Evolutionary conservation across 2,329 filamentous ascomycete genomes (phyloP).

Genomic region (Penicillium sumatraense): DNA sequence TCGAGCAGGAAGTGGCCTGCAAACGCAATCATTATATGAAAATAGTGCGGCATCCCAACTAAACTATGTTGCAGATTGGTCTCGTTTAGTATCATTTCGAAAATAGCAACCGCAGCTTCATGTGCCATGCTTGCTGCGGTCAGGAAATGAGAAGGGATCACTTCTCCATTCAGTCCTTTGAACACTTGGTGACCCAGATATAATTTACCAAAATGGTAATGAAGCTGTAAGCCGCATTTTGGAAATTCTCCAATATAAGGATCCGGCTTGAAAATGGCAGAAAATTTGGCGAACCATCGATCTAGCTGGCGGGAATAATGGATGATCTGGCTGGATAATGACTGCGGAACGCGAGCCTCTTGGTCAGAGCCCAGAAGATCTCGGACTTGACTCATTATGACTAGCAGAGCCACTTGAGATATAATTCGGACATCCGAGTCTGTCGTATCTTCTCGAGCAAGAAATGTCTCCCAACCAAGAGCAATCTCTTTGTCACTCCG

Average conservation of each 20-base stretch:
- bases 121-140: slow-evolving; percentile 33
- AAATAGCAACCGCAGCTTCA: slow-evolving; percentile 41
- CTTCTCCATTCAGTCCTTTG: slow-evolving; percentile 44
- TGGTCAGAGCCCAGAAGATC: slow-evolving; percentile 40
- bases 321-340: slow-evolving; percentile 30
- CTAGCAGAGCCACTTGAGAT: slow-evolving; percentile 40
- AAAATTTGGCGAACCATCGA: slow-evolving; percentile 35
- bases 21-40: slow-evolving; percentile 51
- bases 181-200: slow-evolving; percentile 55
- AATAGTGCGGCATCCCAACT: slow-evolving; percentile 47
- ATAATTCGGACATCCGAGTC: slow-evolving; percentile 40
- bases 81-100: slow-evolving; percentile 45
- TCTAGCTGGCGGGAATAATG: slow-evolving; percentile 35
- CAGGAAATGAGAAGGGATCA: slow-evolving; percentile 39
- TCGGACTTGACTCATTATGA: slow-evolving; percentile 43
- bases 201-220: slow-evolving; percentile 55
- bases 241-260: slow-evolving; percentile 50
- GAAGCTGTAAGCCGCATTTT: slow-evolving; percentile 50
- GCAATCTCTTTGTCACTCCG: slow-evolving; percentile 42
- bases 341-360: slow-evolving; percentile 30
- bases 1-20: slow-evolving; percentile 47
- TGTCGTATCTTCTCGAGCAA: slow-evolving; percentile 35
- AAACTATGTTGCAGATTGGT: slow-evolving; percentile 41
- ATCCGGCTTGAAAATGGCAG: slow-evolving; percentile 27
- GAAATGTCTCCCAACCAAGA: slow-evolving; percentile 39